Base-by-base conservation (phyloP, 2,329 filamentous ascomycete species). In the Fusarium begoniae region DNA sequence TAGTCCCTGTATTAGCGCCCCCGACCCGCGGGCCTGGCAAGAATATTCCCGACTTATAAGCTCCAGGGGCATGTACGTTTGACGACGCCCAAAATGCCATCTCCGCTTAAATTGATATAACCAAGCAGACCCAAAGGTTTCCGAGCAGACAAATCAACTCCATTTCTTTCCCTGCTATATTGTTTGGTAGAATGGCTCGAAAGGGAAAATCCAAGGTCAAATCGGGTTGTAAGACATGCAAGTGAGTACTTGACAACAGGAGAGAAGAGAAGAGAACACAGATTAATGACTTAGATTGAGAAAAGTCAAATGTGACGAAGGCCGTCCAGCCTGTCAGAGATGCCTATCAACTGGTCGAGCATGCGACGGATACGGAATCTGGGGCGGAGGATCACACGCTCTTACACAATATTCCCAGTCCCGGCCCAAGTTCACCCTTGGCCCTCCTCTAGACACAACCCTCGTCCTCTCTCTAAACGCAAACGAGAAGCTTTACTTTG, bases 351-450 rank as follows among this genome's bases (percentile, higher is more conserved):
- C 72, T 26, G 72, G 72, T n/a, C 72, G 72, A 28, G 26, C 54
- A 15, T 74, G 72, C 37, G 72, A 74, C 15, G 72, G 72, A n/a
- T 74, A 74, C 44, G 72, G 72, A n/a, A 75, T 74, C 44, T 74
- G 72, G 72, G 72, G 68, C 26, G 71, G 71, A 60, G 72, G 72
- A 47, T 70, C 67, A 13, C 45, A 66, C 17, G 51, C 37, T 38
- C 43, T 71, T n/a, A 37, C 26, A 32, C 37, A 43, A 22, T n/a
- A 58, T n/a, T 17, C 57, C 26, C 40, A 48, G 30, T 20, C 17
- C 26, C 9, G 38, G 12, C 22, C n/a, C 44, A 54, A 13, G 22
- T 43, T 41, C 24, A 47, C 58, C 28, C 44, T 58, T n/a, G 18
- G 48, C 43, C 45, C 28, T 51, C 38, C 66, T 9, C 28, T 72